Evolutionary conservation across 331 rosid species (phyloP), one percentile per base, ranked within the genome.

Genomic region (Telfairia occidentalis): DNA sequence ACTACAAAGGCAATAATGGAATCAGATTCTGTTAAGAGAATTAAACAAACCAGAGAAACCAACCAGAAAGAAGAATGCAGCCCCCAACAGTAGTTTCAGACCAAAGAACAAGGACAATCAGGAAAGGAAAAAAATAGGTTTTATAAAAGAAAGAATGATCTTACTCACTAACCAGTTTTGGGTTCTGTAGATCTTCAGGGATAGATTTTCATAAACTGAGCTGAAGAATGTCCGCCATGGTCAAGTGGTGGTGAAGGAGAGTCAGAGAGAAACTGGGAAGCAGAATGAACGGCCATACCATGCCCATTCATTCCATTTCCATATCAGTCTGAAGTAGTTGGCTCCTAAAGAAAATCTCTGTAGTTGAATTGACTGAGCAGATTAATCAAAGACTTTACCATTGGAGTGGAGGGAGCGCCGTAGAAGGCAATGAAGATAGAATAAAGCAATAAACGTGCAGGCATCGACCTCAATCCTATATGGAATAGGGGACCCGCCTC

Each of bases 401-500:
- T 45, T 43, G 37, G 50, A 43, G 35, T 69, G 74, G 55, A 69
- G 49, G 54, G 23, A 12, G 73, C 50, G 74, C 72, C 72, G 53
- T 21, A 42, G 53, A 23, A 40, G 32, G 35, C 37, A 18, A 63
- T 18, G 71, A 69, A 46, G 45, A 71, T 43, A 71, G 28, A 46
- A 60, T 45, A 70, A 70, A 70, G 75, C 54, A 70, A 70, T 43
- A 70, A 70, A 15, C 23, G 38, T 69, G 74, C 26, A 46, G 35
- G 40, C 26, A 18, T 46, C 58, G 28, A 46, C 46, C 59, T 46
- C 37, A 8, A 71, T 71, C 60, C 60, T 48, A 71, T 71, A 71
- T 71, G 75, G 75, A 71, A 71, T 18, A 71, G 16, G 75, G 75
- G 75, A 46, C 75, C 75, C 75, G 45, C 60, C 21, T 16, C 48